A percentile compares a stretch with the other conserved stretches of the same genome.
Evolutionary conservation across 768 basidiomycete genomes (phyloP).

Genomic region (Phylloporus sp.): DNA sequence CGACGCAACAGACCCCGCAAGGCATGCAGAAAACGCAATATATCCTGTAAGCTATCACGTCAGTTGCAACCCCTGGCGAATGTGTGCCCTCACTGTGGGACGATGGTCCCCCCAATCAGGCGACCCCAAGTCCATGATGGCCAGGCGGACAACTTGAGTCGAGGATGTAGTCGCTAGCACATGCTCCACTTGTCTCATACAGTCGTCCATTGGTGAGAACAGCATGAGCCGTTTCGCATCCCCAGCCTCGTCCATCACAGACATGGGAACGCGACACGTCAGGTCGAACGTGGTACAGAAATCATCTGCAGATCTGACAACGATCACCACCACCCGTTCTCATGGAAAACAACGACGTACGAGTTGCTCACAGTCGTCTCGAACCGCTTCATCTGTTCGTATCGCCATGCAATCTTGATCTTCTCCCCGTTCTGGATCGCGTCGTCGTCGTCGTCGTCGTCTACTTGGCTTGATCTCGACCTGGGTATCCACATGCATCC

Average conservation of each 20-base stretch:
- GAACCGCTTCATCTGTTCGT: constrained; percentile 90
- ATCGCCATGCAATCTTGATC: constrained; percentile 97
- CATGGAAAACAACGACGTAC: constrained; percentile 39
- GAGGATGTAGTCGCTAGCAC: constrained; percentile 26
- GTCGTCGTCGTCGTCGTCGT: constrained; percentile 34
- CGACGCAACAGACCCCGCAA: constrained; percentile 59
- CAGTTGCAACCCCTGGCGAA: background rate
- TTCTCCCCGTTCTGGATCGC: constrained; percentile 46
- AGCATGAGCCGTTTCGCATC: constrained; percentile 37
- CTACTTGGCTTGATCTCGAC: constrained; percentile 5
- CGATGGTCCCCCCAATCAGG: constrained; percentile 65
- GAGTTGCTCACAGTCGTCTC: constrained; percentile 70
- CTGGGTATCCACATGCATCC: constrained; percentile 79
- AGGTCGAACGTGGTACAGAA: constrained; percentile 76
- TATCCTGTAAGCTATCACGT: constrained; percentile 41
- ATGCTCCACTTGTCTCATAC: constrained; percentile 30
- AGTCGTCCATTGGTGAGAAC: constrained; percentile 15
- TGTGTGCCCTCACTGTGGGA: constrained; percentile 42
- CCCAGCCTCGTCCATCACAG: constrained; percentile 44
- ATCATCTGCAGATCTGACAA: constrained; percentile 47
- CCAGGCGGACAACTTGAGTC: constrained; percentile 50
- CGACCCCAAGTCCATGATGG: constrained; percentile 59
- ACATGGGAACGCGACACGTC: constrained; percentile 53
- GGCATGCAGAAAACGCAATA: constrained; percentile 68
- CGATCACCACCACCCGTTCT: constrained; percentile 9